Evolutionary conservation across 2,329 filamentous ascomycete species (phyloP).

Genomic region (Colletotrichum sp.): DNA sequence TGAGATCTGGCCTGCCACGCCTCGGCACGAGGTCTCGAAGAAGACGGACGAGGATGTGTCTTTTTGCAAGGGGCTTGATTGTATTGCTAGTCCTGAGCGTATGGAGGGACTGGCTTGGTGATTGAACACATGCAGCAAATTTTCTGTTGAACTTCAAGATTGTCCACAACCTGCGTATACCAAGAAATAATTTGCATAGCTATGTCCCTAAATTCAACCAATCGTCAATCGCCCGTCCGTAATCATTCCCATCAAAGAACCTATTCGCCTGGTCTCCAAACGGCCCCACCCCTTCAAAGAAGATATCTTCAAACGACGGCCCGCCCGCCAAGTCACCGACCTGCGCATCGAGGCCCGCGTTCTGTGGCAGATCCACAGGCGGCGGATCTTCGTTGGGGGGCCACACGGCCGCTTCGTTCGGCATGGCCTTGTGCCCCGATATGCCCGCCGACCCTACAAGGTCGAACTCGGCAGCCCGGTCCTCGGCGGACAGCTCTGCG

Average conservation of each 20-base stretch:
- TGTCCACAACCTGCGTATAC: background rate
- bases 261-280: slow-evolving; percentile 28
- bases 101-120: background rate
- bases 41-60: background rate
- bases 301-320: slow-evolving; percentile 21
- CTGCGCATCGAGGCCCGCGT: background rate
- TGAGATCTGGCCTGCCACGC: background rate
- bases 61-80: background rate
- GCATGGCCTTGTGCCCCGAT: slow-evolving; percentile 40
- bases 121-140: fast-evolving
- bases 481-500: background rate
- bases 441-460: slow-evolving; percentile 43
- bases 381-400: slow-evolving; percentile 32
- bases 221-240: slow-evolving; percentile 37
- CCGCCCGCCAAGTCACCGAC: background rate
- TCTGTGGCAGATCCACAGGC: background rate
- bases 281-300: slow-evolving; percentile 25
- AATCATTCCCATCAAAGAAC: slow-evolving; percentile 38
- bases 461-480: slow-evolving; percentile 33
- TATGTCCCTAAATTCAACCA: slow-evolving; percentile 29
- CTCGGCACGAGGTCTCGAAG: background rate
- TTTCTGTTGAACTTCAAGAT: fast-evolving
- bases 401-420: slow-evolving; percentile 35
- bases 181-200: background rate
- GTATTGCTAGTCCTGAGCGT: background rate